Evolutionary conservation across 345 rosid genomes (phyloP).

Genomic region (Gossypium rotundifolium): DNA sequence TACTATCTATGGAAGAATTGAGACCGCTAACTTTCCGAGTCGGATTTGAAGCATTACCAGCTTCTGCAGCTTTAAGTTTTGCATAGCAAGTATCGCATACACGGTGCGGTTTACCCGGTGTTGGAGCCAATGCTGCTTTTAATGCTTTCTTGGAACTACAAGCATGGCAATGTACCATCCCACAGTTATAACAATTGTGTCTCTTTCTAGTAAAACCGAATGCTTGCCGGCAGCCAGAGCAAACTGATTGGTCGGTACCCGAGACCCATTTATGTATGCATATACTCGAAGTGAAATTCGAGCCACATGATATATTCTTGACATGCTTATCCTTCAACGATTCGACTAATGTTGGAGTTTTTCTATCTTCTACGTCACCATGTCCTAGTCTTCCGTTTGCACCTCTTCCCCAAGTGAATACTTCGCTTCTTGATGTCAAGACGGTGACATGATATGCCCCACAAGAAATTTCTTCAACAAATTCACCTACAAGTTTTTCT

Average conservation of each 20-base stretch:
- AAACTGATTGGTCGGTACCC: constrained; percentile 86
- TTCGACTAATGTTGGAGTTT: constrained; percentile 72
- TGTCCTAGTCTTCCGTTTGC: constrained; percentile 87
- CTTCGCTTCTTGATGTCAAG: constrained; percentile 87
- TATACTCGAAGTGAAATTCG: constrained; percentile 81
- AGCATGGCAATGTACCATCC: constrained; percentile 87
- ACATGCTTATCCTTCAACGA: constrained; percentile 78
- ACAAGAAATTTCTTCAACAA: constrained; percentile 86
- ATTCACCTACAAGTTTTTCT: constrained; percentile 84
- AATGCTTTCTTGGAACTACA: constrained; percentile 94
- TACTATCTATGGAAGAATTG: constrained; percentile 41
- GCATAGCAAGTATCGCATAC: constrained; percentile 87
- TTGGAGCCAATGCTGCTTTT: constrained; percentile 94
- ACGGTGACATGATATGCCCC: constrained; percentile 86
- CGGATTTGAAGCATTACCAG: constrained; percentile 28
- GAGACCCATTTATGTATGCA: constrained; percentile 97
- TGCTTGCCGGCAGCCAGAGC: constrained; percentile 87
- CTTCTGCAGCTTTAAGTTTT: constrained; percentile 77
- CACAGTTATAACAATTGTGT: constrained; percentile 91
- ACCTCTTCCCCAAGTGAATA: constrained; percentile 95
- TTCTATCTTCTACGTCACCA: constrained; percentile 74
- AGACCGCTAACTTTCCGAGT: constrained; percentile 38
- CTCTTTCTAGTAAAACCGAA: constrained; percentile 95
- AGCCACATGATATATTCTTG: constrained; percentile 87
- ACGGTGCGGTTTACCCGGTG: constrained; percentile 95